Conservation (phyloP, 2,329 filamentous ascomycete species). For the Trichoderma breve region DNA sequence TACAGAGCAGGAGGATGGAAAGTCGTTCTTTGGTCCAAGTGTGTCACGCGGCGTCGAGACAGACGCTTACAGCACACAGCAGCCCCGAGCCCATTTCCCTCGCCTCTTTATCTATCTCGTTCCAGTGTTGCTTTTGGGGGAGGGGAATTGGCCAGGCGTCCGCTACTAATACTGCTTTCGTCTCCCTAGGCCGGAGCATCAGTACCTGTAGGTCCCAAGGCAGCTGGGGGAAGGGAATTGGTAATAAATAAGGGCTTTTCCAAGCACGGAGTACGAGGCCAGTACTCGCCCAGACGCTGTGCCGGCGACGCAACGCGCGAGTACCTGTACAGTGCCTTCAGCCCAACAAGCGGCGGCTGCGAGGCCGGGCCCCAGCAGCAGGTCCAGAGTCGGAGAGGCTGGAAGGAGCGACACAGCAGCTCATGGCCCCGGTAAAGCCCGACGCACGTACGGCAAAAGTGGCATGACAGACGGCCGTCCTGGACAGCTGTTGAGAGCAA, state of each 20-base stretch:
- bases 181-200: conserved; percentile 9
- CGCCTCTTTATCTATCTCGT: background rate
- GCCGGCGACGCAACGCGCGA: background rate
- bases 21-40: background rate
- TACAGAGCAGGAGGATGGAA: background rate
- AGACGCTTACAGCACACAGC: conserved; percentile 16
- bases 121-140: background rate
- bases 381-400: conserved; percentile 3
- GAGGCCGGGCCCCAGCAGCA: background rate
- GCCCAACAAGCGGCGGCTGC: background rate
- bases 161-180: conserved; percentile 8
- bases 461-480: conserved; percentile 19
- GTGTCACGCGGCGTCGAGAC: conserved; percentile 17
- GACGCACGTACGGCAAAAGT: conserved; percentile 21
- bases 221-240: background rate
- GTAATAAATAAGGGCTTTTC: background rate
- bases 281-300: background rate
- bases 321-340: background rate
- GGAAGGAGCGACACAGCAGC: conserved; percentile 11
- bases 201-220: background rate
- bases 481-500: conserved; percentile 11
- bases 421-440: conserved; percentile 10
- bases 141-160: background rate
- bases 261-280: background rate
- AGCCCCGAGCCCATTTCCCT: conserved; percentile 13